Evolutionary conservation across 1,284 basidiomycete species (phyloP).

Genomic region (Sporisorium iseilematis-ciliati): DNA sequence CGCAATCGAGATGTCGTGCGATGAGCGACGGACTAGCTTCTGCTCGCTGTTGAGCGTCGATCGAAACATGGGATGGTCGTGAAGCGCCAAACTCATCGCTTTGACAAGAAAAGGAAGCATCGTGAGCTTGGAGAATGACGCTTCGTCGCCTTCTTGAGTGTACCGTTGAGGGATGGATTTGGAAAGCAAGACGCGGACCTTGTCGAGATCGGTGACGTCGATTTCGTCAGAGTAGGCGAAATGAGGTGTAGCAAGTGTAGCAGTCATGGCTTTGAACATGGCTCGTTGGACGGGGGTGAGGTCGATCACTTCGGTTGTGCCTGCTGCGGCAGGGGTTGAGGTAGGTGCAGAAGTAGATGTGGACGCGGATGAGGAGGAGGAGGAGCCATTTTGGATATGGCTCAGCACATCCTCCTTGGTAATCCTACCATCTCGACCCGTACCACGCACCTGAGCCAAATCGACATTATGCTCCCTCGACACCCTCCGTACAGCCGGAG

Average conservation of each 20-base stretch:
- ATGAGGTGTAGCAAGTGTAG: conserved; percentile 75
- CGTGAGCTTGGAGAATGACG: conserved; percentile 75
- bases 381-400: conserved; percentile 20
- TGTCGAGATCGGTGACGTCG: conserved; percentile 82
- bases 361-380: conserved; percentile 7
- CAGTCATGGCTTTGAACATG: conserved; percentile 70
- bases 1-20: conserved; percentile 74
- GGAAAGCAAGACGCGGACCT: conserved; percentile 79
- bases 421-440: conserved; percentile 80
- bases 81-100: conserved; percentile 82
- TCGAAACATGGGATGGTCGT: conserved; percentile 84
- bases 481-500: conserved; percentile 82
- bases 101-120: conserved; percentile 89
- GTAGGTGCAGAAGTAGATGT: neutral
- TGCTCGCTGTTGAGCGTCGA: conserved; percentile 35
- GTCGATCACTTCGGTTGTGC: conserved; percentile 37
- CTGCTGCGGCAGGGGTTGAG: conserved; percentile 1
- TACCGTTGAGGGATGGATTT: conserved; percentile 75
- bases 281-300: conserved; percentile 64
- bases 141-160: conserved; percentile 34
- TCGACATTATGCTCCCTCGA: conserved; percentile 77
- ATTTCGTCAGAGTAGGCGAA: conserved; percentile 80
- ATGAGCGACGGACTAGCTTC: conserved; percentile 37
- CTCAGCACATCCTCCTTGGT: conserved; percentile 78
- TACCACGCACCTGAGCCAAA: conserved; percentile 76